Evolutionary conservation across 106 monocot species (phyloP), one percentile per base, ranked within the genome.

Genomic region (Posidonia australis): DNA sequence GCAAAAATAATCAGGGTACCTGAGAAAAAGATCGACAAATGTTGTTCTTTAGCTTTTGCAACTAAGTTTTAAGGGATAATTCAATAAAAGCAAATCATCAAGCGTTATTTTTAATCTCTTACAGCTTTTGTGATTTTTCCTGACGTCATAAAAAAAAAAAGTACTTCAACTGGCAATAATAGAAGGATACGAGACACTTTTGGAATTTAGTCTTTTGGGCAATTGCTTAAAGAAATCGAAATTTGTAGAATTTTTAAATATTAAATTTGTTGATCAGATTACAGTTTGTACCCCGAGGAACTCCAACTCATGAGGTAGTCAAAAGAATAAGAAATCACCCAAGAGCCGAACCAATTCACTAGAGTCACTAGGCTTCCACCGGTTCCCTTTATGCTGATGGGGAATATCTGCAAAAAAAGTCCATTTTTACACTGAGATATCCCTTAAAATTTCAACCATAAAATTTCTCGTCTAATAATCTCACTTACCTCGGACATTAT

Each of bases 401-500:
- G 47, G 46, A 70, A 70, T 22, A 70, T 60, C 89, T 89, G 70
- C 65, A 75, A 64, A n/a, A 45, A 67, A 49, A 36, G 10, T 62
- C 6, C 5, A 30, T 32, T 23, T 29, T 32, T 51, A 57, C 47
- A 1, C 9, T 19, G 48, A 16, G 12, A 0, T 13, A 49, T n/a
- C 17, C n/a, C n/a, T 13, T 49, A n/a, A 13, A 16, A 13, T 49
- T 49, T 49, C 48, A n/a, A 49, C n/a, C 48, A 36, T 36, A 7
- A 36, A 36, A 36, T 36, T 49, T 3, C 48, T 0, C n/a, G 6
- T 0, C 21, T 32, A 19, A 9, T 23, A 47, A 41, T 14, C 2
- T n/a, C 3, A 32, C 66, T 0, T 74, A 87, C 87, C 86, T 92
- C 92, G 16, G 92, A 92, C 92, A 92, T 92, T 21, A 92, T 84